Evolutionary conservation across 345 rosid species (phyloP).

Genomic region (Lumnitzera littorea): DNA sequence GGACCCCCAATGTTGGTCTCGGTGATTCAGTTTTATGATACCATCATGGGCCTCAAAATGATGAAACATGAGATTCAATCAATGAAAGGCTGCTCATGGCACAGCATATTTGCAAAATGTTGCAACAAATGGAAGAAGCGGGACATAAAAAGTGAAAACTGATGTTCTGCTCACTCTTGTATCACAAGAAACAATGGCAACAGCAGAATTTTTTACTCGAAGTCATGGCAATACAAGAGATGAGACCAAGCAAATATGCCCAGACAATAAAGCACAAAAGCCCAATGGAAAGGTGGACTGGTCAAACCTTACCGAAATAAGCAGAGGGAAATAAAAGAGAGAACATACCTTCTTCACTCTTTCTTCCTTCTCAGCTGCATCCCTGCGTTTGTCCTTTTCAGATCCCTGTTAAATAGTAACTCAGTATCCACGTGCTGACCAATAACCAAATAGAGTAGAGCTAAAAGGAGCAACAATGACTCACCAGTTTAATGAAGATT

Average conservation of each 20-base stretch:
- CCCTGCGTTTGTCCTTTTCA: slow-evolving; percentile 92
- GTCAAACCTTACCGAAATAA: too few species aligned
- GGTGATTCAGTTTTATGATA: not conserved
- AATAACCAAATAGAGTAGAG: not conserved
- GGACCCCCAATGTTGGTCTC: too few species aligned
- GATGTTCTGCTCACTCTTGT: too few species aligned
- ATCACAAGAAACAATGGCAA: too few species aligned
- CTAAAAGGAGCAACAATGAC: not conserved
- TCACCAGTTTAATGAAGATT: slow-evolving; percentile 83
- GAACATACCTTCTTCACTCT: slow-evolving; percentile 66
- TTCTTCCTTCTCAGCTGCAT: slow-evolving; percentile 88
- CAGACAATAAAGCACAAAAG: too few species aligned
- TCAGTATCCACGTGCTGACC: not conserved
- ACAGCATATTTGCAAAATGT: too few species aligned
- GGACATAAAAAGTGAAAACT: too few species aligned
- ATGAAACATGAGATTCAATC: not conserved
- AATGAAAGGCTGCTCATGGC: not conserved
- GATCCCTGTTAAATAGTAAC: slow-evolving; percentile 47
- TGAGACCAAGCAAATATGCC: too few species aligned
- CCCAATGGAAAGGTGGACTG: not conserved
- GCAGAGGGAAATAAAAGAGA: not conserved
- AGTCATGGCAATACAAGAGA: not conserved
- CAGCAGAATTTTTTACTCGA: not conserved
- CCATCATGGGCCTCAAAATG: too few species aligned
- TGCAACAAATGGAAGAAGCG: too few species aligned